Conservation (phyloP, 2,329 filamentous ascomycete species). For the Tolypocladium ophioglossoides region DNA sequence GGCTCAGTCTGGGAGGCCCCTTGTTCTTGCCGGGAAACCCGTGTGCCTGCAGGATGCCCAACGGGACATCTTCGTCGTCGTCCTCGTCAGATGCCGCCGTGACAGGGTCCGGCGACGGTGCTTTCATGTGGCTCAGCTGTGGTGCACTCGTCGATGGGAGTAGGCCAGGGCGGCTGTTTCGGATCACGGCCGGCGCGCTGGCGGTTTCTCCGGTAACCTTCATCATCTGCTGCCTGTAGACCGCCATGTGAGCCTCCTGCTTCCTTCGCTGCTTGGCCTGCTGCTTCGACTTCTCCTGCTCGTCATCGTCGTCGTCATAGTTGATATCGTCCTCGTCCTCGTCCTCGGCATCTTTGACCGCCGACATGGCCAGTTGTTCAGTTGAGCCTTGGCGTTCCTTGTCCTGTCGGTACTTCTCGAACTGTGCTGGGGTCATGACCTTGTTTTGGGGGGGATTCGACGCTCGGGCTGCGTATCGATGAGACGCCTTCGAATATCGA, state of each 20-base stretch:
- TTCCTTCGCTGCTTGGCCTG: constrained; percentile 69
- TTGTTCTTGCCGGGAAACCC: constrained; percentile 74
- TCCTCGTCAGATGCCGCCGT: constrained; percentile 62
- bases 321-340: constrained; percentile 52
- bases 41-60: constrained; percentile 79
- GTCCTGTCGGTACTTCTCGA: constrained; percentile 70
- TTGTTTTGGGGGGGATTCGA: constrained; percentile 47
- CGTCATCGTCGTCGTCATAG: constrained; percentile 69
- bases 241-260: constrained; percentile 81
- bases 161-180: constrained; percentile 41
- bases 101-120: constrained; percentile 24
- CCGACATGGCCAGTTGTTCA: constrained; percentile 28
- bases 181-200: constrained; percentile 3
- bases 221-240: constrained; percentile 94
- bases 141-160: constrained; percentile 52
- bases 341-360: constrained; percentile 49
- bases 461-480: constrained; percentile 23
- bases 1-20: constrained; percentile 57
- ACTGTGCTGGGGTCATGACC: constrained; percentile 84
- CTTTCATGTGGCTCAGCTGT: constrained; percentile 35
- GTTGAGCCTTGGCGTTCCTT: constrained; percentile 48
- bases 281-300: constrained; percentile 62
- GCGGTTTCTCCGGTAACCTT: constrained; percentile 74
- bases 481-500: constrained; percentile 24
- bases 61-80: constrained; percentile 80